phyloP scores from a whole-genome alignment of 345 rosid species.

The Citrus maxima region DNA sequence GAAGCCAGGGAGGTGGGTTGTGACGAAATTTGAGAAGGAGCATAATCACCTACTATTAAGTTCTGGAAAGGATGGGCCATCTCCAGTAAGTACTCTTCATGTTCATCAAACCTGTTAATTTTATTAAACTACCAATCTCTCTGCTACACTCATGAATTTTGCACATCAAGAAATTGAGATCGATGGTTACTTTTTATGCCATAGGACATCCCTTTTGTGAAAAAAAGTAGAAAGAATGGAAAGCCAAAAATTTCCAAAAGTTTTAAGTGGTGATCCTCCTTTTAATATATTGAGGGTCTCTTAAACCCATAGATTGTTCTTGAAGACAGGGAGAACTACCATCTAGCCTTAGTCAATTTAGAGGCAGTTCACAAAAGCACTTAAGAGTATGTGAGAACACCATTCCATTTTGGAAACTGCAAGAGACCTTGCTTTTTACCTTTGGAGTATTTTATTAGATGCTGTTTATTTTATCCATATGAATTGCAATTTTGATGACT shows the following conservation, averaged over 20 bases:
- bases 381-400: background rate
- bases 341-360: background rate
- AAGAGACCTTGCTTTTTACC: background rate
- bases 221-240: background rate
- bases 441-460: background rate
- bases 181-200: background rate
- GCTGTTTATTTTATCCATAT: background rate
- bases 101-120: background rate
- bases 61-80: constrained; percentile 14
- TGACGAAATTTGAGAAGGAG: constrained; percentile 42
- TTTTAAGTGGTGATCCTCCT: background rate
- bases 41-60: constrained; percentile 46
- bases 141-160: background rate
- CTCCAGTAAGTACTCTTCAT: constrained; percentile 15
- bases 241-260: background rate
- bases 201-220: background rate
- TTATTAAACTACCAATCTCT: background rate
- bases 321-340: background rate
- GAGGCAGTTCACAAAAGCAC: background rate
- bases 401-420: background rate
- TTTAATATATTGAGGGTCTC: background rate
- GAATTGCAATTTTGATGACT: background rate
- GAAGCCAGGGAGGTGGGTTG: constrained; percentile 37
- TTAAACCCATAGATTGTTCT: background rate
- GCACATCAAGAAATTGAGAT: background rate